These are phyloP conservation scores for Meyerozyma athensensis DNA, from an alignment of 1,139 yeast species.

Conservation along the genomic window DNA sequence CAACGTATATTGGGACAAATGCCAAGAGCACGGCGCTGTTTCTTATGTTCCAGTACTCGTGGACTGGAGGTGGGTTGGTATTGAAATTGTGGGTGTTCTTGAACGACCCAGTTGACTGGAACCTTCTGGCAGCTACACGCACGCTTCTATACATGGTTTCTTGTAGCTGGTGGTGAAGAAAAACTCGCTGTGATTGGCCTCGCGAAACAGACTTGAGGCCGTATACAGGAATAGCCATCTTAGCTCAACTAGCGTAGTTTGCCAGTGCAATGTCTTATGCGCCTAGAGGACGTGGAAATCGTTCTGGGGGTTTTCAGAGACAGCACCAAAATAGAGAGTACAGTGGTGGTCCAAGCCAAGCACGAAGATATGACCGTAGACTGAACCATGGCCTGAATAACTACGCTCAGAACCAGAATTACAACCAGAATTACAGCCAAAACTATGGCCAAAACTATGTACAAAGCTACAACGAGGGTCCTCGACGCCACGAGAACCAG, in stretches of 20 bases:
- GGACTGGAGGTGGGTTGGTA: conserved; percentile 45
- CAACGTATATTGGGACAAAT: conserved; percentile 35
- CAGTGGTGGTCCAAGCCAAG: too few relatives aligned
- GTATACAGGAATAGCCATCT: background rate
- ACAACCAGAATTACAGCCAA: background rate
- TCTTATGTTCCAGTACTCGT: conserved; percentile 43
- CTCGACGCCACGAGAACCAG: conserved; percentile 24
- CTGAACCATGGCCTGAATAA: too few relatives aligned
- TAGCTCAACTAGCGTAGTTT: background rate
- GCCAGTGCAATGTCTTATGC: background rate
- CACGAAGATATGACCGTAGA: too few relatives aligned
- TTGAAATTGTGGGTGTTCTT: conserved; percentile 42
- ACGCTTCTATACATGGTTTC: conserved; percentile 2
- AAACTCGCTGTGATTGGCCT: conserved; percentile 3
- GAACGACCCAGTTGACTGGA: conserved; percentile 19
- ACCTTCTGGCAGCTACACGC: conserved; percentile 1
- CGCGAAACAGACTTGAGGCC: background rate
- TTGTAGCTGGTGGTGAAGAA: background rate
- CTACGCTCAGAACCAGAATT: too few relatives aligned
- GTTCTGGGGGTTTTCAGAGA: conserved; percentile 1
- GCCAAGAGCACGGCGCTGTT: conserved; percentile 36
- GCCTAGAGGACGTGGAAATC: conserved; percentile 3
- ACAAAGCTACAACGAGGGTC: too few relatives aligned
- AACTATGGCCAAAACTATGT: background rate
- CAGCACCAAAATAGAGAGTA: background rate